These are phyloP conservation scores for Mortierella sp. DNA, from an alignment of 371 early-diverging fungal species.

Conservation along the genomic window DNA sequence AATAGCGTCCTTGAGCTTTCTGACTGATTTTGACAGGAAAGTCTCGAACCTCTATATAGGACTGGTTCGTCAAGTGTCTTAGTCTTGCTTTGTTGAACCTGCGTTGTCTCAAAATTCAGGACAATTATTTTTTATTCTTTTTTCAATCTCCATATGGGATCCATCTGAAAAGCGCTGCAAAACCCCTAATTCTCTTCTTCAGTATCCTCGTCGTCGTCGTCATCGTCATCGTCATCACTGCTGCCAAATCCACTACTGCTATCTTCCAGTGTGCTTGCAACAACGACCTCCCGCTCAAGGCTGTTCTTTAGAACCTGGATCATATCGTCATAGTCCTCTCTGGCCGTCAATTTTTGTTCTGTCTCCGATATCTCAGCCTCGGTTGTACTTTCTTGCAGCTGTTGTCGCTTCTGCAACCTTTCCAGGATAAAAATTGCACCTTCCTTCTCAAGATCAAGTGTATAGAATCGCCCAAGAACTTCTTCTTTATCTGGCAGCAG, in stretches of 20 bases:
- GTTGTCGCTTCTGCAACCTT: slow-evolving; percentile 30
- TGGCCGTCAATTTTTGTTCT: background rate
- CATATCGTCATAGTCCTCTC: slow-evolving; percentile 46
- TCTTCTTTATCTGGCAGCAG: slow-evolving; percentile 50
- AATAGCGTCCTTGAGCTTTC: too few relatives aligned
- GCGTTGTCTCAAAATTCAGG: too few relatives aligned
- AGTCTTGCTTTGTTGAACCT: too few relatives aligned
- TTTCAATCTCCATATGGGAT: too few relatives aligned
- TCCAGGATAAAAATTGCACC: slow-evolving; percentile 48
- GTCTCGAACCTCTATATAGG: too few relatives aligned
- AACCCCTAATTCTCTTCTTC: background rate
- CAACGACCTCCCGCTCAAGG: slow-evolving; percentile 51
- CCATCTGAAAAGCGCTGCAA: too few relatives aligned
- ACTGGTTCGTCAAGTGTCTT: too few relatives aligned
- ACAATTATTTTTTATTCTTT: too few relatives aligned
- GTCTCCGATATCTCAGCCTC: background rate
- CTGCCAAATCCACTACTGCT: slow-evolving; percentile 19
- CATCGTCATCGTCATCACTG: slow-evolving; percentile 26
- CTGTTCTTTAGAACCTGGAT: slow-evolving; percentile 44
- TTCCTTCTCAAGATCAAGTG: slow-evolving; percentile 51
- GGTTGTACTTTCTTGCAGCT: slow-evolving; percentile 2
- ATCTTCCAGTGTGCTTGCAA: slow-evolving; percentile 20
- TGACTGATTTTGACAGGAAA: too few relatives aligned
- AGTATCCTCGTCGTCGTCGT: slow-evolving; percentile 22
- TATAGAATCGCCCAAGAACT: slow-evolving; percentile 48